Evolutionary conservation across 129 eudicot genomes (phyloP).

Genomic region (Smallanthus sonchifolius): DNA sequence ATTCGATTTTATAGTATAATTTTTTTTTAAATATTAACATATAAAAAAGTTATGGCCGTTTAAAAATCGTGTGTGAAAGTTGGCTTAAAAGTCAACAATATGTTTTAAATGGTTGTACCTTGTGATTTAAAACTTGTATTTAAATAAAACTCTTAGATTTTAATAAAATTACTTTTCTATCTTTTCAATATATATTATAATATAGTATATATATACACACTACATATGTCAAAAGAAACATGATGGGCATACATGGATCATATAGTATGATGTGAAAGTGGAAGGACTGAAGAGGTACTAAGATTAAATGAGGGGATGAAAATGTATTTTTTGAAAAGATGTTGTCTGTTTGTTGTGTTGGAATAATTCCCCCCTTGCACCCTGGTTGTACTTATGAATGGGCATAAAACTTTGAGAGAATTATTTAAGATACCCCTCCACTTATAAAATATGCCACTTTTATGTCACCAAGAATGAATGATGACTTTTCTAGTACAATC

Average conservation of each 20-base stretch:
- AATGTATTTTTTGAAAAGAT: background rate
- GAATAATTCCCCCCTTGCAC: background rate
- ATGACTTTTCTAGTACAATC: slow-evolving; percentile 24
- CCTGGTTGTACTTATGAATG: background rate
- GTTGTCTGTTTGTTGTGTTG: slow-evolving; percentile 3
- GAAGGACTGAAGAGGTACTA: background rate
- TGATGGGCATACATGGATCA: background rate
- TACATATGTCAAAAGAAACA: background rate
- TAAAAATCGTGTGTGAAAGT: too few species aligned
- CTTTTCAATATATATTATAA: too few species aligned
- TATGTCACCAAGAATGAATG: slow-evolving; percentile 22
- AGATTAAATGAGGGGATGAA: background rate
- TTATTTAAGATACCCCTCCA: slow-evolving; percentile 25
- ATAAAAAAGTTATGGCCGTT: too few species aligned
- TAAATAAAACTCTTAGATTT: too few species aligned
- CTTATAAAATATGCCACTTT: slow-evolving; percentile 30
- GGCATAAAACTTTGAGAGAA: slow-evolving; percentile 22
- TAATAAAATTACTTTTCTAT: too few species aligned
- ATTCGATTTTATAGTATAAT: too few species aligned
- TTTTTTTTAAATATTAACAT: too few species aligned
- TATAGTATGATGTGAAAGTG: background rate
- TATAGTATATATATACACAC: too few species aligned
- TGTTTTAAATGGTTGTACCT: too few species aligned
- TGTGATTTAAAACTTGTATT: too few species aligned
- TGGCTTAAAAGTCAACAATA: too few species aligned